Conservation (phyloP, 1,284 basidiomycete species). For the Thelephora terrestris region DNA sequence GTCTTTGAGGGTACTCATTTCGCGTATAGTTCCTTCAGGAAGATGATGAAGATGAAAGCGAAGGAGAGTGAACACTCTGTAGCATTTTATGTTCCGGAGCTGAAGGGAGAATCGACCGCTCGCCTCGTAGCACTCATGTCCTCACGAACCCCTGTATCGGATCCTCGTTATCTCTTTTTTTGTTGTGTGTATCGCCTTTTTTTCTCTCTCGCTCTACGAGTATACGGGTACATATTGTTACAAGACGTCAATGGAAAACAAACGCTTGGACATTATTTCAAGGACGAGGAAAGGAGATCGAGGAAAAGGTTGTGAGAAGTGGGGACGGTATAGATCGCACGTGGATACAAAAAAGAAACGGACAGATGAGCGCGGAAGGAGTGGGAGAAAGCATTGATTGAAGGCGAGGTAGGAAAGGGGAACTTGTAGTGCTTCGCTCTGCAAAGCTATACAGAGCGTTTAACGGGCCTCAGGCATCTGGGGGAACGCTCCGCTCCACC, state of each 20-base stretch:
- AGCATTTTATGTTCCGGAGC: too few species aligned
- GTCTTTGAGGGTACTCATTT: slow-evolving; percentile 6
- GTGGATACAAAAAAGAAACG: slow-evolving; percentile 6
- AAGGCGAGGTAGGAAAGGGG: slow-evolving; percentile 10
- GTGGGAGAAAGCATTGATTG: slow-evolving; percentile 7
- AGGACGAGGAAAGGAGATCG: slow-evolving; percentile 4
- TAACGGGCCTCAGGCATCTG: slow-evolving; percentile 77
- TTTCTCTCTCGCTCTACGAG: background rate
- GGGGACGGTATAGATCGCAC: background rate
- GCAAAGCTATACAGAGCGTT: slow-evolving; percentile 12
- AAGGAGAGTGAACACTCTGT: slow-evolving; percentile 36
- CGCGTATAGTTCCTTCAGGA: slow-evolving; percentile 65
- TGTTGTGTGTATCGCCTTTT: slow-evolving; percentile 2
- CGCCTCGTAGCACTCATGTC: too few species aligned
- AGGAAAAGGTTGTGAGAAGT: background rate
- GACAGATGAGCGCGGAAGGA: slow-evolving; percentile 5
- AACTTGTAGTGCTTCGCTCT: slow-evolving; percentile 3
- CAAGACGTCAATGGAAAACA: too few species aligned
- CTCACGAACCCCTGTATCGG: too few species aligned
- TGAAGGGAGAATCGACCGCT: too few species aligned
- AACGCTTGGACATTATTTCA: too few species aligned
- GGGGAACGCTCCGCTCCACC: slow-evolving; percentile 66
- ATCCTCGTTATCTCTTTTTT: too few species aligned
- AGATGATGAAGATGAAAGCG: slow-evolving; percentile 69
- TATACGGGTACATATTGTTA: too few species aligned